Evolutionary conservation across 108 stramenopile species (phyloP), one percentile per base, ranked within the genome.

Genomic region (Pseudonitzschia multiseries): DNA sequence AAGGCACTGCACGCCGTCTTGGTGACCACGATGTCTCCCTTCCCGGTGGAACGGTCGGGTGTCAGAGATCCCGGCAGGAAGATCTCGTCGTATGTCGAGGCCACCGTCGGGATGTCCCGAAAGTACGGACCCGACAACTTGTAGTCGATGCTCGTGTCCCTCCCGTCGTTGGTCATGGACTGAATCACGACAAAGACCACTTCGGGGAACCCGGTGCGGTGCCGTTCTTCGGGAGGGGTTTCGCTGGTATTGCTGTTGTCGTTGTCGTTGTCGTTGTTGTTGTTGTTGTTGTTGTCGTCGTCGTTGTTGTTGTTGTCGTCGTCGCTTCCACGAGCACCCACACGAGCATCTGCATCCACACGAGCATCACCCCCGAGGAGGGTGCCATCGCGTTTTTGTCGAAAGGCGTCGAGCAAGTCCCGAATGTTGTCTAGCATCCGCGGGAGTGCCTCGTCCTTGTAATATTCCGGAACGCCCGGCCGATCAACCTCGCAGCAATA

Each of bases 1-100:
- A 92, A 92, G 10, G 86, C 89, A n/a, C 87, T 87, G 53, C 88
- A 88, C 3, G 81, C 77, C 0, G 91, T 88, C 74, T 89, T 92
- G 27, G 88, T 80, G 0, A 92, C 41, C 4, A 74, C 57, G 29
- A 92, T 87, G 53, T 92, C 91, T 29, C 80, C 80, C 57, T 76
- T 67, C 50, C 89, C 87, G 12, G 32, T 40, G 0, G 53, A 27
- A 4, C 31, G 42, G 20, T 71, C 8, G 8, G 57, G 62, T 5
- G 17, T 12, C 21, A 77, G 36, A 15, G 40, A 21, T 13, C 33
- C 61, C 13, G 77, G 72, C 17, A 84, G 57, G n/a, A 87, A 87
- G n/a, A 87, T 57, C 12, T 74, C 65, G 10, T 70, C 69, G 32
- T 84, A 80, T 28, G 79, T 80, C 0, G 77, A 76, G 18, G 77